A percentile compares a stretch with the other conserved stretches of the same genome.
Evolutionary conservation across 140 eudicot genomes (phyloP).

Genomic region (Erigeron philadelphicus): DNA sequence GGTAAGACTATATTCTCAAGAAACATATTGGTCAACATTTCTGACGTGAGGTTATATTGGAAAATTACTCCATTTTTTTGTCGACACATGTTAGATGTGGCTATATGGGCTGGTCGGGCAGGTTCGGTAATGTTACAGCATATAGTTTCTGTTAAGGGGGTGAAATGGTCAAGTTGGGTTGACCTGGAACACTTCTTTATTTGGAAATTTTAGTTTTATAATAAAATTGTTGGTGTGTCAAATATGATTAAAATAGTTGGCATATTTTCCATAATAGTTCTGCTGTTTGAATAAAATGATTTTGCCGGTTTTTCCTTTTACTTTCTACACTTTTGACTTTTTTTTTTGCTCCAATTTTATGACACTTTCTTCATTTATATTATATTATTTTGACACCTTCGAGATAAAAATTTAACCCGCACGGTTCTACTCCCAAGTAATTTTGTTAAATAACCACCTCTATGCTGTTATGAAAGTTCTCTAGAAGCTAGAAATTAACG

Average conservation of each 20-base stretch:
- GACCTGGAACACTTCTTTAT: background rate
- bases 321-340: background rate
- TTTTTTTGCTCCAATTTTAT: background rate
- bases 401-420: background rate
- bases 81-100: background rate
- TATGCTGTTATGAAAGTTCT: background rate
- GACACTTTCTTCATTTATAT: background rate
- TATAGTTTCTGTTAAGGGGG: background rate
- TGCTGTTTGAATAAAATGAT: background rate
- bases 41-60: background rate
- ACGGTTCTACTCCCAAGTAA: background rate
- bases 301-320: background rate
- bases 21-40: background rate
- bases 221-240: background rate
- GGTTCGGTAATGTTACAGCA: slow-evolving; percentile 4
- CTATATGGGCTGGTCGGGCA: background rate
- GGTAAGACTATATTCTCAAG: slow-evolving; percentile 35
- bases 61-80: background rate
- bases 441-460: background rate
- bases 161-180: slow-evolving; percentile 17
- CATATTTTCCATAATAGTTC: background rate
- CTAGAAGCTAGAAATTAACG: background rate
- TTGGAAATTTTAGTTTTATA: background rate
- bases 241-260: background rate
- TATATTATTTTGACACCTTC: background rate